Conservation (phyloP, 495 filamentous ascomycete species). For the Halenospora varia region DNA sequence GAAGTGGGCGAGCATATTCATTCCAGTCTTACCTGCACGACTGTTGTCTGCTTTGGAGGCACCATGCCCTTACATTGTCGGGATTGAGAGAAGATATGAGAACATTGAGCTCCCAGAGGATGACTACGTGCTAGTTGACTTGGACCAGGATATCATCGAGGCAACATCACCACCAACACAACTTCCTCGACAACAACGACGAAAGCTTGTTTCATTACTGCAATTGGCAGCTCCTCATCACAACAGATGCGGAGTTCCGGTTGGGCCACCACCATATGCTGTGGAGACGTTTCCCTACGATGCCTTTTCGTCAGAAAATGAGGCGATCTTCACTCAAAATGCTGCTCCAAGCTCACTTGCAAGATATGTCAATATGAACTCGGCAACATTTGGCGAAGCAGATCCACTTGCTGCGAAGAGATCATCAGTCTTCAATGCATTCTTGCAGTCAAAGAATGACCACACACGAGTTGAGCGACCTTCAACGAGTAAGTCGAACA, state of each 20-base stretch:
- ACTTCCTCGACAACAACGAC: slow-evolving; percentile 82
- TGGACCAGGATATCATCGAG: slow-evolving; percentile 86
- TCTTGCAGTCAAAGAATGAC: slow-evolving; percentile 70
- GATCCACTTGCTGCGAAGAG: slow-evolving; percentile 42
- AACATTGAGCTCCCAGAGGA: slow-evolving; percentile 90
- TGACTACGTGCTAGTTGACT: slow-evolving; percentile 90
- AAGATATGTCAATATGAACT: slow-evolving; percentile 84
- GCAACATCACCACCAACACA: slow-evolving; percentile 66
- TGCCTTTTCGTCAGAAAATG: slow-evolving; percentile 81
- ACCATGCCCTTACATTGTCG: slow-evolving; percentile 95
- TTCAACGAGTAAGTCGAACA: slow-evolving; percentile 72
- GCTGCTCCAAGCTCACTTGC: slow-evolving; percentile 68
- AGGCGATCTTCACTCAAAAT: slow-evolving; percentile 67
- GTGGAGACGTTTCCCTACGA: slow-evolving; percentile 89
- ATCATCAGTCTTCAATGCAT: slow-evolving; percentile 82
- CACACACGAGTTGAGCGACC: slow-evolving; percentile 66
- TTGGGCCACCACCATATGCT: slow-evolving; percentile 89
- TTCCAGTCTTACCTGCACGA: slow-evolving; percentile 84
- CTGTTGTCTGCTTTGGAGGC: slow-evolving; percentile 88
- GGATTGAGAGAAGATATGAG: slow-evolving; percentile 91
- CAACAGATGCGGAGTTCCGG: slow-evolving; percentile 77
- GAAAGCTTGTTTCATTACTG: slow-evolving; percentile 83
- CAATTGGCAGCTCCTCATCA: slow-evolving; percentile 90
- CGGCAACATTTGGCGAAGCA: slow-evolving; percentile 73
- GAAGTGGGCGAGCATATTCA: slow-evolving; percentile 89